Evolutionary conservation across 257 asterid genomes (phyloP), one percentile per base, ranked within the genome.

Genomic region (Striga asiatica): DNA sequence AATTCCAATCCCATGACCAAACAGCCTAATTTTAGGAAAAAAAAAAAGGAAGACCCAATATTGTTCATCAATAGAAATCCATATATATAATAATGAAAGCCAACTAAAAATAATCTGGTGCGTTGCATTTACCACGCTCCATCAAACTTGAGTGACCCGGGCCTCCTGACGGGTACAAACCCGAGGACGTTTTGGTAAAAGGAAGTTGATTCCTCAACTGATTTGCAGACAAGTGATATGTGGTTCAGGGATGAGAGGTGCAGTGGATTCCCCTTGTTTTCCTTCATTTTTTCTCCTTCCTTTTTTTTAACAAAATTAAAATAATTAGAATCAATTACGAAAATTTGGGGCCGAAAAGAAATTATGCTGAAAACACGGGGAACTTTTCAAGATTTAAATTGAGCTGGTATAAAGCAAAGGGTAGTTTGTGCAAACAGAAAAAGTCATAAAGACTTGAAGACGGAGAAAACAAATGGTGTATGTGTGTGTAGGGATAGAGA

Each of bases 1-100:
- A 45, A 92, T 79, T 37, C 99, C 99, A 42, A 92, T 79, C 53
- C 99, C 97, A 49, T 92, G 88, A 38, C 99, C 82, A 64, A 88
- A 92, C 60, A 92, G 62, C 99, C 99, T 87, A 75, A n/a, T n/a
- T 61, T 41, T 2, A 37, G 4, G 29, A 8, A 34, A 1, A 59
- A 31, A 32, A 2, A 3, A 6, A 3, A 0, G 5, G 19, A 21
- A 2, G 0, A 21, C 2, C 39, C 8, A 17, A 19, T 16, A 34
- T 10, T 34, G 4, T 38, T 14, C 19, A 38, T 38, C 18, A 12
- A 39, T 3, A 27, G 12, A 47, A 10, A 47, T 21, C 1, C 21
- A 2, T 20, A 9, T 9, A 2, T 2, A 46, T 3, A 46, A 46
- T 1, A 5, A 18, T 9, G 2, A 48, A 8, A 1, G n/a, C n/a